phyloP scores from a whole-genome alignment of 768 basidiomycete genomes.

The Pleurotus djamor region DNA sequence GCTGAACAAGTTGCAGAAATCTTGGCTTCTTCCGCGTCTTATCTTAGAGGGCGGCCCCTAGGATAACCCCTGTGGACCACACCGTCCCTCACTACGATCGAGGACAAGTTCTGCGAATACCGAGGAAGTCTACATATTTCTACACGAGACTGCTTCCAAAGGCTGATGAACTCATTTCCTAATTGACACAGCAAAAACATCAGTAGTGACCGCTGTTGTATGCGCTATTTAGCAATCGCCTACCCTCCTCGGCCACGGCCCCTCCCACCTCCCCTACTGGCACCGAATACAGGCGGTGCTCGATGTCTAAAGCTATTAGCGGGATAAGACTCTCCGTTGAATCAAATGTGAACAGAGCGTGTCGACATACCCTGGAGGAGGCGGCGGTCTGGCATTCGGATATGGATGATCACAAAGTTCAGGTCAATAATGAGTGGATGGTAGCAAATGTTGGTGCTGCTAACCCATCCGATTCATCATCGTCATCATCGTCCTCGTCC shows the following conservation, averaged over 20 bases:
- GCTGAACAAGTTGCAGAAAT: no score
- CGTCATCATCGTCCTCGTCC: neutral
- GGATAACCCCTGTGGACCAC: no score
- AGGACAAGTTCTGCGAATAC: no score
- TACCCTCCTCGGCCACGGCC: neutral
- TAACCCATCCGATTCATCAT: neutral
- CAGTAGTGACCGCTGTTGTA: neutral
- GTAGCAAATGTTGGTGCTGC: no score
- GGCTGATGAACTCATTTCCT: neutral
- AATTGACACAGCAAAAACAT: neutral
- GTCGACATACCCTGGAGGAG: neutral
- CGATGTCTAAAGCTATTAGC: neutral
- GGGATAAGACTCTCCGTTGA: neutral
- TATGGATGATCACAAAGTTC: neutral
- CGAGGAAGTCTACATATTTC: no score
- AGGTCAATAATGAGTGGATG: neutral
- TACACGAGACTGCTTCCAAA: no score
- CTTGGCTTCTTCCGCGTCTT: no score
- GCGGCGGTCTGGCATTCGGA: neutral
- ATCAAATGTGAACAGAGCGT: no score
- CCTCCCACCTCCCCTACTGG: neutral
- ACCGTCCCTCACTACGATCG: no score
- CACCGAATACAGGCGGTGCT: neutral
- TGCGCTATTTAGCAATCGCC: neutral
- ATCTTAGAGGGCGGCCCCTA: no score